These are phyloP conservation scores for Kurtzmaniella quercitrusa DNA, from an alignment of 1,139 yeast genomes.

Conservation along the genomic window DNA sequence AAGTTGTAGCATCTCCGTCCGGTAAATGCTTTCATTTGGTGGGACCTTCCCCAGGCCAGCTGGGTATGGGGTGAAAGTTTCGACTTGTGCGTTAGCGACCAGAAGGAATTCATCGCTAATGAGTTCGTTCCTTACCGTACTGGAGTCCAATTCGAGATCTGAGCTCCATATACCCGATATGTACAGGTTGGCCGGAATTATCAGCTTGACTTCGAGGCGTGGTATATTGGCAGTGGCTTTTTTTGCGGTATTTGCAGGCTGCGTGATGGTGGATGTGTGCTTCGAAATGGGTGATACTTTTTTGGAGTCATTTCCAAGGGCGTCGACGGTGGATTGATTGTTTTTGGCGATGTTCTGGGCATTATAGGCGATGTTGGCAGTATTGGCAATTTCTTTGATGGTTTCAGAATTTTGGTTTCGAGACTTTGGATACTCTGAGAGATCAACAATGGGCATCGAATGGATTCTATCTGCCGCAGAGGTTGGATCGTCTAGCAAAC, in stretches of 20 bases:
- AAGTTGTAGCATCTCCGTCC: slow-evolving; percentile 24
- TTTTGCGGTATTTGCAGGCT: not conserved
- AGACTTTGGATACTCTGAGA: not conserved
- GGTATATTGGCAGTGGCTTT: not conserved
- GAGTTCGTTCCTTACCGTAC: slow-evolving; percentile 3
- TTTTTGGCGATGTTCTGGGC: too few species aligned
- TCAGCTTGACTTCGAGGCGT: not conserved
- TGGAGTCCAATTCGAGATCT: not conserved
- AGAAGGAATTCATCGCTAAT: not conserved
- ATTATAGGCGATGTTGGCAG: too few species aligned
- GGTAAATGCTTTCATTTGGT: slow-evolving; percentile 10
- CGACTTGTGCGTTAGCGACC: slow-evolving; percentile 1
- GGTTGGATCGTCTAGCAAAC: not conserved
- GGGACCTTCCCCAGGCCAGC: not conserved
- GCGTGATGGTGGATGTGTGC: not conserved
- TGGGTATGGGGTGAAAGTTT: slow-evolving; percentile 1
- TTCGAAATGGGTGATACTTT: not conserved
- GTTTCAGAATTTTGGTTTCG: not conserved
- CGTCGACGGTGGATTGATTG: too few species aligned
- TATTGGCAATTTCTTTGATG: too few species aligned
- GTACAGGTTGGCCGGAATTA: not conserved
- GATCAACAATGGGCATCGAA: not conserved
- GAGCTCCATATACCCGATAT: not conserved
- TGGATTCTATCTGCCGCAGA: not conserved
- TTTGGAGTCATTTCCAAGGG: too few species aligned